Percentiles rank a stretch among this genome's conserved stretches.
Conservation (phyloP, 179 eudicot species). For the Spergularia azorica region DNA sequence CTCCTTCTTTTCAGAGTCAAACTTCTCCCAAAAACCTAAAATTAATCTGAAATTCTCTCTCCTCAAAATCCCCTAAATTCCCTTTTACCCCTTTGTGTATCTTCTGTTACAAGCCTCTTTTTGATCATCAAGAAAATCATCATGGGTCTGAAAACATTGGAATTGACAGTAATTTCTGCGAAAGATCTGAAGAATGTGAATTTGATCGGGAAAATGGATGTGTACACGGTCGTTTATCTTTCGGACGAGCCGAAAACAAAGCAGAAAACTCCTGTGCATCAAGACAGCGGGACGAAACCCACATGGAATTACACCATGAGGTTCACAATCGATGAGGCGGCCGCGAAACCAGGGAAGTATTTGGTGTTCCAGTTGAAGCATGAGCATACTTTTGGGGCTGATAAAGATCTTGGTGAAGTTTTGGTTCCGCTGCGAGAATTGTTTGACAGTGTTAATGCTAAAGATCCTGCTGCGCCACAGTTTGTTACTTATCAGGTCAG, state of each 20-base stretch:
- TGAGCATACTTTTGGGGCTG: slow-evolving; percentile 42
- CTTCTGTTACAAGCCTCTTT: neutral
- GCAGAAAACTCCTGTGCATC: slow-evolving; percentile 47
- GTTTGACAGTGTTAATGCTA: slow-evolving; percentile 25
- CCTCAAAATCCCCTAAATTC: no score
- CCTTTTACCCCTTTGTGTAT: no score
- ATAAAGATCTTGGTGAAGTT: slow-evolving; percentile 55
- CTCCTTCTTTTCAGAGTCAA: no score
- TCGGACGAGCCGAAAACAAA: slow-evolving; percentile 38
- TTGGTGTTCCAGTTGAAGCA: slow-evolving; percentile 38
- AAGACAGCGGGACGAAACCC: slow-evolving; percentile 43
- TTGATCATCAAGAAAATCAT: neutral
- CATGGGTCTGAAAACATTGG: slow-evolving; percentile 40
- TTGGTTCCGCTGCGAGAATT: slow-evolving; percentile 41
- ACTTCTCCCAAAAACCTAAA: neutral
- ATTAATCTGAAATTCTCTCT: neutral
- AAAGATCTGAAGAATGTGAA: slow-evolving; percentile 48
- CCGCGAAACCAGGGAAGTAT: slow-evolving; percentile 22
- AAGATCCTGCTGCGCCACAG: slow-evolving; percentile 26
- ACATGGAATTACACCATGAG: slow-evolving; percentile 42
- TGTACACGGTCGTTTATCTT: slow-evolving; percentile 36
- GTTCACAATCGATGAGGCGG: slow-evolving; percentile 39
- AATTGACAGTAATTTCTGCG: slow-evolving; percentile 44
- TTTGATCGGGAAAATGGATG: slow-evolving; percentile 46
- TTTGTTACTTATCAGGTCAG: slow-evolving; percentile 40